Base-by-base conservation (phyloP, 345 rosid genomes). In the Laguncularia racemosa region DNA sequence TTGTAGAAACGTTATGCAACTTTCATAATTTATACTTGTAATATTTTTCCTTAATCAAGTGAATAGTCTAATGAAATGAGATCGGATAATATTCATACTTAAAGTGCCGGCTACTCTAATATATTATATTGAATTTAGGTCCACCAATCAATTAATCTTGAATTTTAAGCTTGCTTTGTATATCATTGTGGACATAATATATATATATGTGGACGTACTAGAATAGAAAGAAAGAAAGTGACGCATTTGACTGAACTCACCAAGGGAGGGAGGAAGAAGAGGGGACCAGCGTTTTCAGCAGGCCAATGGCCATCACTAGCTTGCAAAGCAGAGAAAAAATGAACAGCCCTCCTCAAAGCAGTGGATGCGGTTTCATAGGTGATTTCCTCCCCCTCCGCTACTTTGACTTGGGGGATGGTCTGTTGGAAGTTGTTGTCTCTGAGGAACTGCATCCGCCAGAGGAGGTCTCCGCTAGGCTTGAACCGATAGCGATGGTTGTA, bases 281-380 rank as follows among this genome's bases (percentile, higher is more conserved):
- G 49, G n/a, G 74, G 74, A 8, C 78, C 78, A 14, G 78, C 71
- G 28, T 65, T 69, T 63, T 73, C 78, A 6, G 78, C 78, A 10
- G 78, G 74, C 78, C 78, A 73, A 43, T 73, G 78, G 6, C 78
- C 78, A 6, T 73, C 74, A 3, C 52, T 54, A n/a, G 77, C 65
- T 38, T 73, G 77, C 67, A 73, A 63, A 50, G 77, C 77, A 1
- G 73, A 68, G 62, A 64, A 73, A 67, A 68, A 73, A 46, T 40
- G 59, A 17, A 58, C 77, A 11, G 71, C 73, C 57, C 73, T 69
- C 53, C 20, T 57, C 58, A 73, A 49, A 0, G 77, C 23, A 6
- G 67, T 14, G 5, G 67, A 40, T 0, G 71, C 74, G 19, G 17
- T 61, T 44, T 73, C 77, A 16, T 57, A 49, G 16, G 71, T 73